Percentiles rank a stretch among this genome's conserved stretches.
These are phyloP conservation scores for Diaporthe sp. DNA, from an alignment of 2,329 filamentous ascomycete genomes.

Conservation along the genomic window DNA sequence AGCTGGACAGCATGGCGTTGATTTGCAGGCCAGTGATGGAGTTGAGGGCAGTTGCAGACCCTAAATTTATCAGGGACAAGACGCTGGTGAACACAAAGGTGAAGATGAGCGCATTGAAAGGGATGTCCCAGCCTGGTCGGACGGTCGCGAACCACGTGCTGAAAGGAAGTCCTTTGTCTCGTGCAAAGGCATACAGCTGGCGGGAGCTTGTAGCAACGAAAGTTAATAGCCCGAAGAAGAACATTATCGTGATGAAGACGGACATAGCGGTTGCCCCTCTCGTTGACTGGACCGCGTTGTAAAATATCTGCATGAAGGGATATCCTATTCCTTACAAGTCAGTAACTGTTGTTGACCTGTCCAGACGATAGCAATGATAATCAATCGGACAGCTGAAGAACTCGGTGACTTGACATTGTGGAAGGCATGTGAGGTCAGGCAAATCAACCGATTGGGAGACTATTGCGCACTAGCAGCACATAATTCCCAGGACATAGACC, in stretches of 20 bases:
- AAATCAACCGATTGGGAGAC: background rate
- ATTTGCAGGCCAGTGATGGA: constrained; percentile 35
- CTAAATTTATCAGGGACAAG: constrained; percentile 32
- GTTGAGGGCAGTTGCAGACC: constrained; percentile 35
- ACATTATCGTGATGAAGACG: constrained; percentile 41
- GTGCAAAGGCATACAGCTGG: constrained; percentile 45
- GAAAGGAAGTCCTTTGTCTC: constrained; percentile 50
- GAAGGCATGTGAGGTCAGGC: background rate
- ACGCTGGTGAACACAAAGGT: constrained; percentile 29
- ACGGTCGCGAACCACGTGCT: constrained; percentile 42
- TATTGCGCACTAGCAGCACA: background rate
- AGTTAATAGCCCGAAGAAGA: constrained; percentile 41
- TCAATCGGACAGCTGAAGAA: background rate
- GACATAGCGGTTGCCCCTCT: constrained; percentile 41
- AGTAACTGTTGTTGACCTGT: background rate
- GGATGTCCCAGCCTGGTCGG: constrained; percentile 27
- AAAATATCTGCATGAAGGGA: constrained; percentile 45
- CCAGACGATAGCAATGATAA: background rate
- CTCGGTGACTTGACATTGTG: background rate
- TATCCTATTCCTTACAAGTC: constrained; percentile 28
- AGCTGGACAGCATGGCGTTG: constrained; percentile 36
- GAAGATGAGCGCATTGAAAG: constrained; percentile 36
- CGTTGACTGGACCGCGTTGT: constrained; percentile 39
- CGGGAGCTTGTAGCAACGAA: constrained; percentile 44
- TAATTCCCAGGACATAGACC: background rate